Percentiles rank a stretch among this genome's conserved stretches.
Conservation (phyloP, 129 eudicot species). For the Flaveria robusta region DNA sequence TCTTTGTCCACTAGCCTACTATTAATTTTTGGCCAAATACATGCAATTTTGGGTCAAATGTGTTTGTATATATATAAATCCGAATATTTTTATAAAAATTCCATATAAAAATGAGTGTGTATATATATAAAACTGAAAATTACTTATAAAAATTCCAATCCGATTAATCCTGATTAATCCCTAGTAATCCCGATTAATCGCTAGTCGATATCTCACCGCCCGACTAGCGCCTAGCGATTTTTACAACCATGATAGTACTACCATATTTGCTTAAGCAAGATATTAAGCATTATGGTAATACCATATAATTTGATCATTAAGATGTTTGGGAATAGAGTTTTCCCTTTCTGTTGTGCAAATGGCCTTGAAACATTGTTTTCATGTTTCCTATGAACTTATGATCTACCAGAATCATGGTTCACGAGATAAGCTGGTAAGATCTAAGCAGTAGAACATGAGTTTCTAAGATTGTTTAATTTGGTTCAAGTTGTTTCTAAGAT, state of each 20-base stretch:
- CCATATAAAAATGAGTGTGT: no score
- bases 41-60: no score
- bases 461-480: not conserved
- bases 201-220: no score
- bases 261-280: slow-evolving; percentile 6
- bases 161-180: no score
- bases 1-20: not conserved
- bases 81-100: no score
- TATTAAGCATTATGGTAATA: not conserved
- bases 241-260: no score
- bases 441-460: not conserved
- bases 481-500: not conserved
- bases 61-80: no score
- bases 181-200: no score
- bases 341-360: not conserved
- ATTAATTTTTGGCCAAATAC: no score
- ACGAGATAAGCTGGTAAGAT: not conserved
- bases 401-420: not conserved
- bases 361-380: not conserved
- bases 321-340: not conserved
- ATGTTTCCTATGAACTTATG: not conserved
- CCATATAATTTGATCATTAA: not conserved
- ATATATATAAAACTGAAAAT: no score
- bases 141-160: no score
- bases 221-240: no score